phyloP scores from a whole-genome alignment of 176 grass and related monocot species.

The Tillandsia fasciculata region DNA sequence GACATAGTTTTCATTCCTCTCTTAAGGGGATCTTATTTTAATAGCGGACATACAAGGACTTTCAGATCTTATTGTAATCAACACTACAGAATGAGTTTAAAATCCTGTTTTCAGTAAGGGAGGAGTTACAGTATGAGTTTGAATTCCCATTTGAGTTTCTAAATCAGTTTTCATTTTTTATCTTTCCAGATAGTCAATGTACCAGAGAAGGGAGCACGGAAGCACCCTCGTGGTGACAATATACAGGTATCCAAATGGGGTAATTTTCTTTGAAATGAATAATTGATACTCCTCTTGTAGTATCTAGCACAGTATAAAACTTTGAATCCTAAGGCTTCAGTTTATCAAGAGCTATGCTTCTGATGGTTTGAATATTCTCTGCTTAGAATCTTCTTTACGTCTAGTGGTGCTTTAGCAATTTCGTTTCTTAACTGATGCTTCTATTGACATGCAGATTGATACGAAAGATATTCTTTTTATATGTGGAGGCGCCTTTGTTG shows the following conservation, averaged over 20 bases:
- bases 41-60: neutral
- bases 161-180: constrained; percentile 12
- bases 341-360: neutral
- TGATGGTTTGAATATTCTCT: constrained; percentile 9
- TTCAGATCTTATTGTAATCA: neutral
- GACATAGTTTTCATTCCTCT: constrained; percentile 1
- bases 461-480: constrained; percentile 98
- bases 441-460: constrained; percentile 58
- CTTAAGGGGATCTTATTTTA: constrained; percentile 4
- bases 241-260: constrained; percentile 51
- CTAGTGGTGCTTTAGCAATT: neutral
- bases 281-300: neutral
- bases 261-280: neutral
- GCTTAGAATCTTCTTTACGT: constrained; percentile 9
- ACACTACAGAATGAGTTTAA: too few relatives aligned
- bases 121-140: neutral
- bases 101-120: neutral
- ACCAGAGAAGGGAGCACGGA: constrained; percentile 87
- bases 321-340: neutral
- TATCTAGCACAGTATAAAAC: neutral
- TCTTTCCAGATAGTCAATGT: constrained; percentile 81
- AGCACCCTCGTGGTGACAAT: constrained; percentile 94
- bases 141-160: neutral
- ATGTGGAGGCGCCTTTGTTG: constrained; percentile 86
- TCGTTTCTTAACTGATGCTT: constrained; percentile 23